Conservation (phyloP, 345 rosid species). For the Eucalyptus cloeziana region DNA sequence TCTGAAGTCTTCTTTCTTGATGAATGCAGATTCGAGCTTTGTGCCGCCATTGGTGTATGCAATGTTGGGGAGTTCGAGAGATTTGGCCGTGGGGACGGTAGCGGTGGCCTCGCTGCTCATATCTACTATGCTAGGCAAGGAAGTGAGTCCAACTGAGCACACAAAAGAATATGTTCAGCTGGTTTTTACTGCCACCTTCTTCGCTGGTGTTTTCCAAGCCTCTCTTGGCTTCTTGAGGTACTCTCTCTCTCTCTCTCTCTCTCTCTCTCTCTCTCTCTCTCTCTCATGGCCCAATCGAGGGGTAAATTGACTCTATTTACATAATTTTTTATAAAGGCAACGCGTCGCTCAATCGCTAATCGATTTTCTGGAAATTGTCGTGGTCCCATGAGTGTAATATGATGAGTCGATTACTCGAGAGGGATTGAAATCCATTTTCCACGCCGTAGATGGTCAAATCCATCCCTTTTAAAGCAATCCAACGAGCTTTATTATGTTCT, state of each 20-base stretch:
- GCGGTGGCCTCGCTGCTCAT: conserved; percentile 78
- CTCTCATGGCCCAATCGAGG: neutral
- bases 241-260: neutral
- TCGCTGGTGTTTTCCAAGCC: conserved; percentile 80
- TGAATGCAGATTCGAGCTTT: conserved; percentile 76
- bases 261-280: neutral
- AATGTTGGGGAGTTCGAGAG: conserved; percentile 89
- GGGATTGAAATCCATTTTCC: neutral
- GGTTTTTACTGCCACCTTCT: conserved; percentile 77
- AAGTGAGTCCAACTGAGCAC: conserved; percentile 43
- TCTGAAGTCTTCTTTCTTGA: neutral
- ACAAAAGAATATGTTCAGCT: conserved; percentile 63
- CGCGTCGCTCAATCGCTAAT: neutral
- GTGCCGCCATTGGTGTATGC: conserved; percentile 93
- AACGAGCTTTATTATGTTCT: neutral
- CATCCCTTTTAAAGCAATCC: neutral
- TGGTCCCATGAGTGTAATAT: neutral
- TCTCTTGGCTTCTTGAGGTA: conserved; percentile 87
- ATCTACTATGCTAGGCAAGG: conserved; percentile 66
- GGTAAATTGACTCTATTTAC: neutral
- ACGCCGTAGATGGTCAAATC: neutral
- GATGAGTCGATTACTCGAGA: neutral
- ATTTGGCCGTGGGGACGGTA: conserved; percentile 87
- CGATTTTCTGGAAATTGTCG: neutral
- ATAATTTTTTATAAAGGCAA: neutral